Evolutionary conservation across 495 filamentous ascomycete species (phyloP).

Genomic region (Daldinia decipiens): DNA sequence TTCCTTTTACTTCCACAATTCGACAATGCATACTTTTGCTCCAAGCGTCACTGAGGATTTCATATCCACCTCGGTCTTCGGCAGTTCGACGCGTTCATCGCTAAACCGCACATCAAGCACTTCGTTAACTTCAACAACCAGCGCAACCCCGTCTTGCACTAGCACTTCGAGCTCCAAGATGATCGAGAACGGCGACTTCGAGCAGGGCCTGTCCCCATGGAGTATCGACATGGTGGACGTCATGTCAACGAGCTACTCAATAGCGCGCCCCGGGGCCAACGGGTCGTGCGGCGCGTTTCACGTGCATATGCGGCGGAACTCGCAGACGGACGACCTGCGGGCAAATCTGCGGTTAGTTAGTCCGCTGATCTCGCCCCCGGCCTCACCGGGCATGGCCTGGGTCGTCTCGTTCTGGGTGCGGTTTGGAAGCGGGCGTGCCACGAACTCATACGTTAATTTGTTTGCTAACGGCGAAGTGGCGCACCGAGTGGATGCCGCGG

Average conservation of each 20-base stretch:
- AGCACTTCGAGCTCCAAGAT: constrained; percentile 7
- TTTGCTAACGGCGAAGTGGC: constrained; percentile 37
- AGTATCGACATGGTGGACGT: constrained; percentile 46
- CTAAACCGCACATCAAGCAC: constrained; percentile 7
- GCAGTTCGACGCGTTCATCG: not conserved
- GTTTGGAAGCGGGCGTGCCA: constrained; percentile 21
- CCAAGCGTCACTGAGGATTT: not conserved
- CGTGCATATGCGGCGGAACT: constrained; percentile 40
- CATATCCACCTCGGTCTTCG: not conserved
- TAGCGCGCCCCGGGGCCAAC: constrained; percentile 31
- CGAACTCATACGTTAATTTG: constrained; percentile 27
- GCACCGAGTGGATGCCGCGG: constrained; percentile 27
- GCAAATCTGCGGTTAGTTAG: constrained; percentile 43
- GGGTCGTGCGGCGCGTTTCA: constrained; percentile 41
- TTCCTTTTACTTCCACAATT: constrained; percentile 19
- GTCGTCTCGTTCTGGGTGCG: constrained; percentile 40
- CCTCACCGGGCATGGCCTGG: constrained; percentile 24
- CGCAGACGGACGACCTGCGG: constrained; percentile 38
- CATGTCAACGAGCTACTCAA: constrained; percentile 42
- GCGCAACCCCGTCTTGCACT: constrained; percentile 6
- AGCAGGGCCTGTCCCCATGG: constrained; percentile 45
- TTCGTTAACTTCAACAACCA: not conserved
- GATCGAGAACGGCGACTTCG: constrained; percentile 47
- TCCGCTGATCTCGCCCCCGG: constrained; percentile 33
- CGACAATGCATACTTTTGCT: not conserved